Conservation (phyloP, 1,139 yeast genomes). For the Saccharomyces hybrid region DNA sequence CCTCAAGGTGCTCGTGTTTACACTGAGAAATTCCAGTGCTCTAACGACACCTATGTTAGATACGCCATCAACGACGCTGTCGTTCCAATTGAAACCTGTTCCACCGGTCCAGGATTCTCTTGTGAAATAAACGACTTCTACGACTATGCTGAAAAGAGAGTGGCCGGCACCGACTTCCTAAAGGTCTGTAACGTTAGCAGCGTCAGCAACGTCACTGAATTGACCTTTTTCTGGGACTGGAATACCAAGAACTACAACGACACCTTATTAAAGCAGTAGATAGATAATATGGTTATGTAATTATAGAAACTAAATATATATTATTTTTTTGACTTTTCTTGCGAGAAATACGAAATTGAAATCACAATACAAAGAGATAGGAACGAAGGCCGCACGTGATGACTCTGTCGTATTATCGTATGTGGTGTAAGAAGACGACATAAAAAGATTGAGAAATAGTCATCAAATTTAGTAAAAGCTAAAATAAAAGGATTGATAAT, state of each 20-base stretch:
- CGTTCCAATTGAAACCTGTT: slow-evolving; percentile 46
- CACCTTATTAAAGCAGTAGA: slow-evolving; percentile 12
- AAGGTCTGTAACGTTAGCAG: slow-evolving; percentile 33
- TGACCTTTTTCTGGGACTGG: slow-evolving; percentile 30
- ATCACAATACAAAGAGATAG: neutral
- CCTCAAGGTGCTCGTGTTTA: slow-evolving; percentile 55
- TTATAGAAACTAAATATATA: neutral
- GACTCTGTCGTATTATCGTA: neutral
- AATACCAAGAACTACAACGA: slow-evolving; percentile 10
- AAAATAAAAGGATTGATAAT: no score
- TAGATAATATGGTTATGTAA: neutral
- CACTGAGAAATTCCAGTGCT: slow-evolving; percentile 44
- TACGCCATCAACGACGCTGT: slow-evolving; percentile 55
- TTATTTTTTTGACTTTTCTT: neutral
- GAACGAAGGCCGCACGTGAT: neutral
- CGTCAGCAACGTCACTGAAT: slow-evolving; percentile 17
- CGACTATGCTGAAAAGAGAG: slow-evolving; percentile 33
- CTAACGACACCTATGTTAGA: slow-evolving; percentile 38
- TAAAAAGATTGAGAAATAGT: no score
- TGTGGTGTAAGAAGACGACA: no score
- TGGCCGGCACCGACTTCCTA: slow-evolving; percentile 32
- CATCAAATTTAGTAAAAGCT: no score
- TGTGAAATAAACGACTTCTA: slow-evolving; percentile 41
- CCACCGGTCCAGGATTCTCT: slow-evolving; percentile 55
- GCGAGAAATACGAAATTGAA: neutral